These are phyloP conservation scores for Neonectria magnoliae DNA, from an alignment of 2,329 filamentous ascomycete species.

Conservation along the genomic window DNA sequence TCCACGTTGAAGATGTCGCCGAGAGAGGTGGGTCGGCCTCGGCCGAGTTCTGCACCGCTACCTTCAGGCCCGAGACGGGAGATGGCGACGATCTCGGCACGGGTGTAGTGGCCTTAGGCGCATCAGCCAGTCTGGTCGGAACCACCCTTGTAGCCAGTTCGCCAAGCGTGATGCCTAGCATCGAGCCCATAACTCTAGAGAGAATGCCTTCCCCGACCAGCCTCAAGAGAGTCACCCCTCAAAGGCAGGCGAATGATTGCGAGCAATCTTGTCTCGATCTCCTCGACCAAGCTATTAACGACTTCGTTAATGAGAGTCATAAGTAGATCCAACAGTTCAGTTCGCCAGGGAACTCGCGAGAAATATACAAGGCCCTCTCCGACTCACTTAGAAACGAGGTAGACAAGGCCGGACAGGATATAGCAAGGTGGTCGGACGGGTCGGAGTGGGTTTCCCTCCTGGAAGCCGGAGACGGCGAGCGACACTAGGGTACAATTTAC, in stretches of 20 bases:
- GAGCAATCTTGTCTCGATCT: background rate
- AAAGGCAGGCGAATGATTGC: constrained; percentile 1
- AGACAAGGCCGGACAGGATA: no score
- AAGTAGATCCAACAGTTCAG: no score
- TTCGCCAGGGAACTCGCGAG: no score
- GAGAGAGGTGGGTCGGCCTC: no score
- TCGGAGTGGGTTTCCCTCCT: no score
- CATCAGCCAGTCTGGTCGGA: constrained; percentile 1
- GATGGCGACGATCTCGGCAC: background rate
- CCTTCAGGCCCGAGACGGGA: constrained; percentile 1
- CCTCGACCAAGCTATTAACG: background rate
- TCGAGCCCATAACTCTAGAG: constrained; percentile 5
- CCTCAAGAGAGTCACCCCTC: background rate
- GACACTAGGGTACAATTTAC: no score
- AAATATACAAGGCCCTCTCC: no score
- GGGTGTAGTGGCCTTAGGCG: background rate
- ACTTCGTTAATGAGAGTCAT: no score
- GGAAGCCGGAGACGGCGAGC: no score
- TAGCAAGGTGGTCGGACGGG: no score
- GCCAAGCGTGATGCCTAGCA: background rate
- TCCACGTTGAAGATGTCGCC: no score
- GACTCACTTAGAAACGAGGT: no score
- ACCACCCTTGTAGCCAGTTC: constrained; percentile 3
- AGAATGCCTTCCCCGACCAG: background rate
- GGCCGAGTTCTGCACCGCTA: background rate